Conservation (phyloP, 805 yeast species). For the Clavispora fructus region DNA sequence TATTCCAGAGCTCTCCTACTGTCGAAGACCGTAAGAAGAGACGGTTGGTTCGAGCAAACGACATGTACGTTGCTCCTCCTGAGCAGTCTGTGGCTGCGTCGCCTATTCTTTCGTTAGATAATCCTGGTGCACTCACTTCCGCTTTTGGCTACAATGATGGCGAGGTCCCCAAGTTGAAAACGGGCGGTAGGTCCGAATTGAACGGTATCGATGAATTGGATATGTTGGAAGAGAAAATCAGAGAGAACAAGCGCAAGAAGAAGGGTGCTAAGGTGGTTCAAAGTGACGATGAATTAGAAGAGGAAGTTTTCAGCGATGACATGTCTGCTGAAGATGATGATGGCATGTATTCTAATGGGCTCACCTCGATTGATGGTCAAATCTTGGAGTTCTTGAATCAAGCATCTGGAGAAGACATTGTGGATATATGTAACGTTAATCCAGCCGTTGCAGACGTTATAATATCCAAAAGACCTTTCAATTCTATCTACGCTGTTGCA, state of each 20-base stretch:
- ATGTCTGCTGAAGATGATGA: slow-evolving; percentile 43
- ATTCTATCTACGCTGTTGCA: slow-evolving; percentile 52
- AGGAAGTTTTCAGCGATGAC: slow-evolving; percentile 44
- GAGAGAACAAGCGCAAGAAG: slow-evolving; percentile 25
- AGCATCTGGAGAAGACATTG: slow-evolving; percentile 68
- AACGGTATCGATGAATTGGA: slow-evolving; percentile 33
- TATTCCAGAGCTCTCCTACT: slow-evolving; percentile 5
- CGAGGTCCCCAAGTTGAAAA: slow-evolving; percentile 4
- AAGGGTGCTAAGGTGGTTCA: slow-evolving; percentile 6
- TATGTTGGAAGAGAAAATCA: slow-evolving; percentile 34
- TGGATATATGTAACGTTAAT: slow-evolving; percentile 71
- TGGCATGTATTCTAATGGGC: slow-evolving; percentile 28
- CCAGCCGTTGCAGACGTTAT: slow-evolving; percentile 61
- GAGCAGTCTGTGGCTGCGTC: neutral
- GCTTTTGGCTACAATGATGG: slow-evolving; percentile 5
- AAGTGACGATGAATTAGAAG: slow-evolving; percentile 43
- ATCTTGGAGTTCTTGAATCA: slow-evolving; percentile 73
- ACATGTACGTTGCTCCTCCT: slow-evolving; percentile 3
- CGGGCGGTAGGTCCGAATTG: slow-evolving; percentile 5
- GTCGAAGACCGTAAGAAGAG: slow-evolving; percentile 23
- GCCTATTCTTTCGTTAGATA: neutral
- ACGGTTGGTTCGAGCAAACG: slow-evolving; percentile 30
- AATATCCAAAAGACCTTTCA: slow-evolving; percentile 67
- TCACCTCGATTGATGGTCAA: slow-evolving; percentile 54
- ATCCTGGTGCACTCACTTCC: slow-evolving; percentile 1